Base-by-base conservation (phyloP, 306 rosid species). In the Dalbergia oliveri region DNA sequence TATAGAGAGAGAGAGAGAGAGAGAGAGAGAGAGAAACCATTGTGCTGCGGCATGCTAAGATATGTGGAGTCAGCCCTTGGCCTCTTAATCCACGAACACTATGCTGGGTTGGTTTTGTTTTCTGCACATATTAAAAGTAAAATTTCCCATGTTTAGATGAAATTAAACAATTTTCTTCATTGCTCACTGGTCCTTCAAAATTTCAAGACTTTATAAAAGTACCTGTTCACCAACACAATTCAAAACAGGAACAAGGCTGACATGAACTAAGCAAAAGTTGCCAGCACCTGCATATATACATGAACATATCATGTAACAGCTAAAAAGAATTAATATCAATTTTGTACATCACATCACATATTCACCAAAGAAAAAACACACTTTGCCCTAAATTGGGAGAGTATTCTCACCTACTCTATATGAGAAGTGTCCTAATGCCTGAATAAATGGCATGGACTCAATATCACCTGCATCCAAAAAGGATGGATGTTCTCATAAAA, bases 191-290 rank as follows among this genome's bases (percentile, higher is more conserved):
- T 43, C 64, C 66, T 63, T 61, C 53, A 66, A 68, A 66, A 44
- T 16, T 13, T 9, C 23, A 41, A 56, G 53, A 61, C 15, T 12
- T 49, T 49, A 49, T 49, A 15, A 4, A 1, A 2, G 45, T 87
- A 91, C 97, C 94, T 93, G 97, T 88, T 93, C 97, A 39, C 97
- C 97, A 82, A 91, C 97, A 85, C 88, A 95, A 67, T 87, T 93
- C 33, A 93, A 82, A 87, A 93, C 97, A 71, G 96, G 97, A 71
- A 93, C 94, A 44, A 93, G 97, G 87, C 97, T 93, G 67, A 93
- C 94, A 83, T 93, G 96, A 87, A 93, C 66, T 81, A 89, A 84
- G 80, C 96, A 91, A 81, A 93, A 91, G 85, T 91, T 93, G 50
- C 83, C 91, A 37, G 92, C 82, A 68, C 97, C 97, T 93, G 81